Percentiles rank a stretch among this genome's conserved stretches.
Evolutionary conservation across 768 basidiomycete genomes (phyloP).

Genomic region (Boletus rufocinnamomeus): DNA sequence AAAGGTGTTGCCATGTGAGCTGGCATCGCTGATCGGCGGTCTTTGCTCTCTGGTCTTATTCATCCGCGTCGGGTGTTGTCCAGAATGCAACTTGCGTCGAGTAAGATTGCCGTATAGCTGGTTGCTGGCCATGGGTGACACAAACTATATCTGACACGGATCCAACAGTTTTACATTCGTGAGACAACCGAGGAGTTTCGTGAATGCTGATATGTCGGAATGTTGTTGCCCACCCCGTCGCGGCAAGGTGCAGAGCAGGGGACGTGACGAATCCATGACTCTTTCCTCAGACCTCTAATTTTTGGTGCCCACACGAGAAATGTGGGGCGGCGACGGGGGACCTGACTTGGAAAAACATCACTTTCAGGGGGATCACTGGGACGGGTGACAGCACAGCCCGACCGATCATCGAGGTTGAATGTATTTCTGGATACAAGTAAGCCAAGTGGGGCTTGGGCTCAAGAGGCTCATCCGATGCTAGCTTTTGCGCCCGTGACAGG

Average conservation of each 20-base stretch:
- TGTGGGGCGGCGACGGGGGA: constrained; percentile 2
- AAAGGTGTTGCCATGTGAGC: background rate
- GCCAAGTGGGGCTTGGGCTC: background rate
- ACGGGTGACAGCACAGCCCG: constrained; percentile 5
- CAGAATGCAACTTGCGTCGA: constrained; percentile 14
- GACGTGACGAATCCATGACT: background rate
- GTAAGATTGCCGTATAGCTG: background rate
- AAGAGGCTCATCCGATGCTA: background rate
- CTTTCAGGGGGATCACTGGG: constrained; percentile 9
- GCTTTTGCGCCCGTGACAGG: background rate
- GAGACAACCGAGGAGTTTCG: background rate
- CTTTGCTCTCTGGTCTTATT: constrained; percentile 6
- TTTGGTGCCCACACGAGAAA: constrained; percentile 5
- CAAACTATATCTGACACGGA: background rate
- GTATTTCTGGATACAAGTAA: background rate
- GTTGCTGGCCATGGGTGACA: background rate
- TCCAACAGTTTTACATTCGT: constrained; percentile 16
- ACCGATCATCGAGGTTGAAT: constrained; percentile 2
- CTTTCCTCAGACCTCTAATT: background rate
- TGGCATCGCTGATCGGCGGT: background rate
- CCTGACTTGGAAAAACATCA: constrained; percentile 11
- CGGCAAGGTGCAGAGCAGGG: constrained; percentile 4
- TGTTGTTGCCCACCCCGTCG: constrained; percentile 4
- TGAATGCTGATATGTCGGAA: background rate
- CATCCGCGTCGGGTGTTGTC: constrained; percentile 12